Evolutionary conservation across 371 early-diverging fungal species (phyloP).

Genomic region (Cokeromyces recurvatus): DNA sequence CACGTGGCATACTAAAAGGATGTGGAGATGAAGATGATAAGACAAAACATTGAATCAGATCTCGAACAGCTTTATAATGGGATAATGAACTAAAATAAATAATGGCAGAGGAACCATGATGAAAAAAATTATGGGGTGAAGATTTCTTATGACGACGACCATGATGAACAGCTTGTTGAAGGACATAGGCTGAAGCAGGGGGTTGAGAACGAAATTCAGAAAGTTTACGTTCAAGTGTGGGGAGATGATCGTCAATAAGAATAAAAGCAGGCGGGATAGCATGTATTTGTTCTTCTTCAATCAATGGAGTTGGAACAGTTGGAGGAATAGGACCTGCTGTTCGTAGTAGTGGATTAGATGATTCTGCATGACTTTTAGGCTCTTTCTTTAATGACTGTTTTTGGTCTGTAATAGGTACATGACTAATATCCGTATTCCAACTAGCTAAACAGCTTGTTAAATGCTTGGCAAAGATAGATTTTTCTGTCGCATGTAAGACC

Average conservation of each 20-base stretch:
- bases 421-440: constrained; percentile 55
- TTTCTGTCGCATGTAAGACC: constrained; percentile 49
- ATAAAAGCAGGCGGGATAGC: constrained; percentile 44
- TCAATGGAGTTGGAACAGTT: constrained; percentile 21
- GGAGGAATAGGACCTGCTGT: constrained; percentile 8
- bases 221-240: constrained; percentile 40
- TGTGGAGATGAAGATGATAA: constrained; percentile 10
- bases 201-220: constrained; percentile 25
- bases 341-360: background rate
- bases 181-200: constrained; percentile 10
- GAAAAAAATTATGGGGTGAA: constrained; percentile 16
- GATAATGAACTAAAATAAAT: constrained; percentile 52
- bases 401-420: constrained; percentile 36
- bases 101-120: constrained; percentile 44
- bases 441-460: constrained; percentile 52
- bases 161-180: constrained; percentile 16
- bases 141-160: constrained; percentile 5
- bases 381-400: background rate
- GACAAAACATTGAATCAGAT: constrained; percentile 34
- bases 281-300: constrained; percentile 34
- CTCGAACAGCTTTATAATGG: constrained; percentile 47
- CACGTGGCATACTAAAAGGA: constrained; percentile 38
- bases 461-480: constrained; percentile 56
- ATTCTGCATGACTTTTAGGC: background rate
- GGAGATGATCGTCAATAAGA: constrained; percentile 52